phyloP scores from a whole-genome alignment of 805 yeast genomes.

The Wilhelminamyces savonicus region DNA sequence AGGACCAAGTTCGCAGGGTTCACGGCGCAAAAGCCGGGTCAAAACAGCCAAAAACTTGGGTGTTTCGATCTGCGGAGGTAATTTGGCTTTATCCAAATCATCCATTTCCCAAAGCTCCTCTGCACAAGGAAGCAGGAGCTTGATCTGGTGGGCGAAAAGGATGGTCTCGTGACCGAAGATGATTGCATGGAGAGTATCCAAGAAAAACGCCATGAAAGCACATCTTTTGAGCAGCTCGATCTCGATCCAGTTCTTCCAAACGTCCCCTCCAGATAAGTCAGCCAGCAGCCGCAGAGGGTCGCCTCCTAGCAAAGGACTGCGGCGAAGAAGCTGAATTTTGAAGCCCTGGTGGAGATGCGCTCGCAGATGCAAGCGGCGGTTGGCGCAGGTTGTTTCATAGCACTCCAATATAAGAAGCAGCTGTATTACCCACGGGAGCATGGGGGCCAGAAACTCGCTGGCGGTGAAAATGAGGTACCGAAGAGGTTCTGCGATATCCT shows the following conservation, averaged over 20 bases:
- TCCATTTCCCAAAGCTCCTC: constrained; percentile 12
- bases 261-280: too few species aligned
- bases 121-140: constrained; percentile 22
- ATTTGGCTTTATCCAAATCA: constrained; percentile 1
- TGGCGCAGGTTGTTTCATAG: constrained; percentile 1
- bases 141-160: constrained; percentile 1
- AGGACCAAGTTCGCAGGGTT: constrained; percentile 1
- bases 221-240: neutral
- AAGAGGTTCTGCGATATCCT: constrained; percentile 2
- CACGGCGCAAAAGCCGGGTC: constrained; percentile 1
- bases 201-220: neutral
- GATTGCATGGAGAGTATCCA: neutral
- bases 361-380: constrained; percentile 1
- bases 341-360: constrained; percentile 3
- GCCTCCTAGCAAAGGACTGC: constrained; percentile 2
- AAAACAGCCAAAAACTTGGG: constrained; percentile 1
- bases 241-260: constrained; percentile 1
- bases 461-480: constrained; percentile 2
- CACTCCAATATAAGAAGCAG: constrained; percentile 1
- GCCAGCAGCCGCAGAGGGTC: too few species aligned
- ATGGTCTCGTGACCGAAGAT: neutral
- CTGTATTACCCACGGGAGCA: constrained; percentile 1
- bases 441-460: constrained; percentile 1
- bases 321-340: constrained; percentile 2
- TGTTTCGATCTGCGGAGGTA: constrained; percentile 2